Evolutionary conservation across 228 moss, liverwort and hornwort species (phyloP), one percentile per base, ranked within the genome.

Genomic region (Sphagnum magellanicum): DNA sequence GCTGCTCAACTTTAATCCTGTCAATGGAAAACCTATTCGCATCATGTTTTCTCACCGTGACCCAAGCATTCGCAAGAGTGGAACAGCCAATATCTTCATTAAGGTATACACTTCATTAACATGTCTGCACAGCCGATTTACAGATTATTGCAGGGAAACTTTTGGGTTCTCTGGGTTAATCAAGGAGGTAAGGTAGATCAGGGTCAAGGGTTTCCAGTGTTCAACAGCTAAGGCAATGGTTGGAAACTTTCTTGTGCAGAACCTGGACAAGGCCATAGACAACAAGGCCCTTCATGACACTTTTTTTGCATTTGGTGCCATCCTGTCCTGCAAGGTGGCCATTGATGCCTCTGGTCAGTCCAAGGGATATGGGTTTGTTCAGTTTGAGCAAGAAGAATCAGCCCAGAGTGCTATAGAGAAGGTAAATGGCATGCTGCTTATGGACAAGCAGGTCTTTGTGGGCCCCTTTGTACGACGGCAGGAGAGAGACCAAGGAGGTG

Each of bases 281-380:
- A 89, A 86, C 32, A 77, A 85, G 63, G 77, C 76, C 12, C 77
- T 96, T 0, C 84, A 86, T 73, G 80, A 81, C 9, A 87, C 70
- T 0, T 92, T 96, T 63, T 74, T 79, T 6, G 72, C 63, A 5
- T 69, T 89, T 49, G 92, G 92, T 0, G 76, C 81, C 11, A 86
- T 92, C 15, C 61, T 93, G 14, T 97, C 93, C 0, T 88, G 73
- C 69, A 97, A 97, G 72, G 91, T 97, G 61, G 77, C 76, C 5
- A 71, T 67, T 6, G 87, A 90, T 75, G 59, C 48, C 6, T 73
- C 60, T 6, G 83, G 87, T 0, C 83, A 72, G 48, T 91, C 93
- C 11, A 81, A 87, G 9, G 91, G 91, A 6, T 81, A 78, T 17
- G 93, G 91, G 9, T 97, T 79, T 46, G 74, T 97, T 3, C 90